Conservation (phyloP, 371 early-diverging fungal genomes). For the Syncephalastrum contaminatum region DNA sequence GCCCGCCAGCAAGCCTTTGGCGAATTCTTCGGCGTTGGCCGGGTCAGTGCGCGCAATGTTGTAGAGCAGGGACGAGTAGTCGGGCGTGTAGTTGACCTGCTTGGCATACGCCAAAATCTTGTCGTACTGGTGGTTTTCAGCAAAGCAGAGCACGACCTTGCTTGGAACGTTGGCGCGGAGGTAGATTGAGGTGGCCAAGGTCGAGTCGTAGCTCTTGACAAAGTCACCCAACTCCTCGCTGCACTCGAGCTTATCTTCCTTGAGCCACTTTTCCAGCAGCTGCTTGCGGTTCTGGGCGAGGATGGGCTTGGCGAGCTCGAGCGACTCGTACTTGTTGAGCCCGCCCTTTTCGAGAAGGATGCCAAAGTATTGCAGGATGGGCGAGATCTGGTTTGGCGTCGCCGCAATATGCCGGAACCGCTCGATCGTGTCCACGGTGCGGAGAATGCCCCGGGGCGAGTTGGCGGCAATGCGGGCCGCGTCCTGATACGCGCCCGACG, state of each 20-base stretch:
- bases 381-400: conserved; percentile 81
- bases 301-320: conserved; percentile 93
- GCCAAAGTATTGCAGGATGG: conserved; percentile 97
- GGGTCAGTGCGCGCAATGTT: conserved; percentile 89
- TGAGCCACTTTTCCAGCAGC: conserved; percentile 96
- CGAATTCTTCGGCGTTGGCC: conserved; percentile 94
- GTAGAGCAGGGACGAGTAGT: conserved; percentile 86
- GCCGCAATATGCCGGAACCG: conserved; percentile 89
- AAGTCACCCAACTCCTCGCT: conserved; percentile 98
- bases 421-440: conserved; percentile 94
- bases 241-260: conserved; percentile 96
- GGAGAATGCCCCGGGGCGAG: conserved; percentile 92
- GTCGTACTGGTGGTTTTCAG: conserved; percentile 94
- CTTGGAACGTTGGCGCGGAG: conserved; percentile 90
- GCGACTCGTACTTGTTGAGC: conserved; percentile 91
- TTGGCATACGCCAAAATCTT: conserved; percentile 95
- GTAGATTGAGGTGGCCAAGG: conserved; percentile 92
- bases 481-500: conserved; percentile 76
- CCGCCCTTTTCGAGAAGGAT: conserved; percentile 95
- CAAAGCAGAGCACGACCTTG: conserved; percentile 95
- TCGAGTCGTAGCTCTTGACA: conserved; percentile 87
- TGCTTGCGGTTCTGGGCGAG: conserved; percentile 92
- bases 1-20: conserved; percentile 82
- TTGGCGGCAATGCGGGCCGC: conserved; percentile 96
- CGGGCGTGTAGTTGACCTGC: conserved; percentile 91